A percentile compares a stretch with the other conserved stretches of the same genome.
These are phyloP conservation scores for Letharia lupina DNA, from an alignment of 495 filamentous ascomycete species.

Conservation along the genomic window DNA sequence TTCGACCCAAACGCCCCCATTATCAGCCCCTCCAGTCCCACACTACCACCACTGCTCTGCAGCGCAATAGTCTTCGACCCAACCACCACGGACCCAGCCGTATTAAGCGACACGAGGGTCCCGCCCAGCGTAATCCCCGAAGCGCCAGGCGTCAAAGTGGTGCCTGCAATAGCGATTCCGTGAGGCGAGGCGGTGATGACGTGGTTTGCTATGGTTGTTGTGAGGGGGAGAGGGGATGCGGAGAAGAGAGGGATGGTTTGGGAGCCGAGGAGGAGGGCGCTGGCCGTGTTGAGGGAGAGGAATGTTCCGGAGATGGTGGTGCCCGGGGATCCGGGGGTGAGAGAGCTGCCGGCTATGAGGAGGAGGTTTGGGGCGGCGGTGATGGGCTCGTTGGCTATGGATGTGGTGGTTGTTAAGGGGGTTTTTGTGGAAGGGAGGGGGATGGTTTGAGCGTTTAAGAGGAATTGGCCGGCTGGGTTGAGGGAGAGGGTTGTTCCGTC, in stretches of 20 bases:
- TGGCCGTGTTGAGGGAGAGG: not conserved
- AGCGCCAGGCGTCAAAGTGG: not conserved
- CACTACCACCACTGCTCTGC: not conserved
- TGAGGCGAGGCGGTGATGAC: not conserved
- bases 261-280: not conserved
- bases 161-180: not conserved
- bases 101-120: not conserved
- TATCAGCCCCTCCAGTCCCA: not conserved
- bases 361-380: too few species aligned
- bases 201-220: not conserved
- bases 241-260: not conserved
- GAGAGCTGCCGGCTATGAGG: too few species aligned
- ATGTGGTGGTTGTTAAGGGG: too few species aligned
- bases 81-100: not conserved
- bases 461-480: not conserved
- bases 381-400: too few species aligned
- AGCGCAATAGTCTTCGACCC: not conserved
- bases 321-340: too few species aligned
- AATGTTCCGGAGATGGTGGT: not conserved
- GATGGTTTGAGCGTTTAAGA: not conserved
- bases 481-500: not conserved
- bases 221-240: not conserved
- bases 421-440: not conserved
- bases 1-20: not conserved
- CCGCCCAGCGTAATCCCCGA: not conserved